These are phyloP conservation scores for Tylopilus subfusipes DNA, from an alignment of 768 basidiomycete species.

Conservation along the genomic window DNA sequence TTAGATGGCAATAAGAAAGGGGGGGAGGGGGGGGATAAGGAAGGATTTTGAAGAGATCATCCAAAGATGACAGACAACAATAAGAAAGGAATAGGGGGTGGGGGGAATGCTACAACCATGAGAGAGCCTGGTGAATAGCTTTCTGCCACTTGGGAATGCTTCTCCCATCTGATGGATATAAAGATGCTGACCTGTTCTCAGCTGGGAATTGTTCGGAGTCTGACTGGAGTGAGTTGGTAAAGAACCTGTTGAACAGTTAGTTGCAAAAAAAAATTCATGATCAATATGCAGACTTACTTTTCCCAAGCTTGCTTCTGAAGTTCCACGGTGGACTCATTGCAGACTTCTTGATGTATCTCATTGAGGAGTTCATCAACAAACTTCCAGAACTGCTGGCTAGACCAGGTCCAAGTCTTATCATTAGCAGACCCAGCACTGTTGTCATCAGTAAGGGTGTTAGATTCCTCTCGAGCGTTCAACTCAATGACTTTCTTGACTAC, in stretches of 20 bases:
- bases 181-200: neutral
- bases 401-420: neutral
- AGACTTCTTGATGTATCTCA: neutral
- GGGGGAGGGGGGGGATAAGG: neutral
- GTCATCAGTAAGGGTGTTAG: neutral
- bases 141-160: neutral
- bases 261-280: neutral
- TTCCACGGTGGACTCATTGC: neutral
- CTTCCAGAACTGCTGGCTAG: neutral
- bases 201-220: neutral
- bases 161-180: neutral
- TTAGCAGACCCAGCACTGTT: neutral
- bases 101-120: neutral
- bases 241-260: neutral
- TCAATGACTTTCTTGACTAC: neutral
- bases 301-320: neutral
- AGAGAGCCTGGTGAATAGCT: neutral
- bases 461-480: neutral
- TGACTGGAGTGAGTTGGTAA: neutral
- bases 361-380: neutral
- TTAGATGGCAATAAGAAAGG: neutral
- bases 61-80: neutral
- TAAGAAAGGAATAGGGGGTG: neutral
- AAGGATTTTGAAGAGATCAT: neutral
- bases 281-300: neutral